Evolutionary conservation across 1,139 yeast genomes (phyloP).

Genomic region (Magnusiomyces suaveolens): DNA sequence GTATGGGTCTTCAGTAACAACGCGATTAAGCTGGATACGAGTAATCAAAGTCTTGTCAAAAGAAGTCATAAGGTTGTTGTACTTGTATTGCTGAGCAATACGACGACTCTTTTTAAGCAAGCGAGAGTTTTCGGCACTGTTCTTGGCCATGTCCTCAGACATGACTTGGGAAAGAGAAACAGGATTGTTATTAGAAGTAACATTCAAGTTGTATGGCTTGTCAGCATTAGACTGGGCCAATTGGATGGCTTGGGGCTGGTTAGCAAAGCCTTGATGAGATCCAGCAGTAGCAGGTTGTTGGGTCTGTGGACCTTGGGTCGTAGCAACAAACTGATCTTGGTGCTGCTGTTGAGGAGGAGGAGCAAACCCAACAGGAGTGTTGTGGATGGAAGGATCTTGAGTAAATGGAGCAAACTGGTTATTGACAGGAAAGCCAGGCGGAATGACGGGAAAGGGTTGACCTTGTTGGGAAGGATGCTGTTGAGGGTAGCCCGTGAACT

Average conservation of each 20-base stretch:
- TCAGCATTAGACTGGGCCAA: constrained; percentile 6
- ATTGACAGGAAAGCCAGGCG: constrained; percentile 11
- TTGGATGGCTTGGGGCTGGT: constrained; percentile 17
- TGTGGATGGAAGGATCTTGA: constrained; percentile 21
- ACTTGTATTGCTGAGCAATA: constrained; percentile 67
- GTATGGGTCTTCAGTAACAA: constrained; percentile 94
- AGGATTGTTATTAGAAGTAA: constrained; percentile 1
- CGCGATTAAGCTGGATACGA: constrained; percentile 86
- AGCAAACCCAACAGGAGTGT: constrained; percentile 14
- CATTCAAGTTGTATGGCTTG: constrained; percentile 15
- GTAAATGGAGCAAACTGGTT: constrained; percentile 17
- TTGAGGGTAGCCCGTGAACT: constrained; percentile 3
- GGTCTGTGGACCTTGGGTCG: constrained; percentile 17
- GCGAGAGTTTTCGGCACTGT: constrained; percentile 27
- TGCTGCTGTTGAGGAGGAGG: constrained; percentile 17
- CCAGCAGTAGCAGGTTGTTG: constrained; percentile 17
- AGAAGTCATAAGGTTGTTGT: constrained; percentile 92
- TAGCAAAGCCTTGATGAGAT: constrained; percentile 14
- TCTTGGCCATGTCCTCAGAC: constrained; percentile 29
- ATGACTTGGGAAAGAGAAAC: constrained; percentile 24
- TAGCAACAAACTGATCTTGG: constrained; percentile 23
- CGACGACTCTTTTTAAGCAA: constrained; percentile 66
- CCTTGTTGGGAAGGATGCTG: not conserved
- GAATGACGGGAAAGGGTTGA: not conserved
- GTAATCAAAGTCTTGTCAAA: constrained; percentile 94